Base-by-base conservation (phyloP, 169 alveolate species). In the Eimeria sp. region DNA sequence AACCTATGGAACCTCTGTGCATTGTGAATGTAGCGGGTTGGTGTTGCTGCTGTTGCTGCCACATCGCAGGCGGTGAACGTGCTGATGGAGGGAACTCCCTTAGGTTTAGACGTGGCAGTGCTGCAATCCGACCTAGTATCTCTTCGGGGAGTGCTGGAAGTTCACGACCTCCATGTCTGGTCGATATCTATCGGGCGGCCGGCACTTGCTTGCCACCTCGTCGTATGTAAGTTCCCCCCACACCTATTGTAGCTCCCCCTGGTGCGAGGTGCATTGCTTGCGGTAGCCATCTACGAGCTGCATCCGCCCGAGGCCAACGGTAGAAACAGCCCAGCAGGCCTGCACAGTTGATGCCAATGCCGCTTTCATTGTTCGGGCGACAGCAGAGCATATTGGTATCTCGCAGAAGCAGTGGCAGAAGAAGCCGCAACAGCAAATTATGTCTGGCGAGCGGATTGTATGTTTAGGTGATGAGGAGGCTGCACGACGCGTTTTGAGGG, bases 81-180 rank as follows among this genome's bases (percentile, higher is more conserved):
- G 30, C 96, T 99, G 63, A 98, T 99, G 99, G 99, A 99, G 96
- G 99, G 99, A 22, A 95, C 99, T 47, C 99, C 99, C 20, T 90
- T 94, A 18, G 98, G 98, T 73, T 92, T 98, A 72, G 99, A 98
- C 95, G 97, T 98, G 30, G 98, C 97, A 10, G 97, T 97, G 72
- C 95, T 99, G 54, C 97, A 97, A 91, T 97, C 98, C 70, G 98
- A 98, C 83, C 91, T 99, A 86, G 86, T 95, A 83, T 96, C 96
- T 7, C 96, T 99, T 54, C 97, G 98, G 54, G 99, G 99, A 27
- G 99, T 99, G 58, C 57, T 95, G 49, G 99, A 98, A 76, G 98
- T 99, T 58, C 99, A 99, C 96, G 99, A 99, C 95, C 97, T 99
- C 73, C 99, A 99, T 97, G 98, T 99, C n/a, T 99, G 99, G 99